Evolutionary conservation across 768 basidiomycete species (phyloP).

Genomic region (Suillus weaverae): DNA sequence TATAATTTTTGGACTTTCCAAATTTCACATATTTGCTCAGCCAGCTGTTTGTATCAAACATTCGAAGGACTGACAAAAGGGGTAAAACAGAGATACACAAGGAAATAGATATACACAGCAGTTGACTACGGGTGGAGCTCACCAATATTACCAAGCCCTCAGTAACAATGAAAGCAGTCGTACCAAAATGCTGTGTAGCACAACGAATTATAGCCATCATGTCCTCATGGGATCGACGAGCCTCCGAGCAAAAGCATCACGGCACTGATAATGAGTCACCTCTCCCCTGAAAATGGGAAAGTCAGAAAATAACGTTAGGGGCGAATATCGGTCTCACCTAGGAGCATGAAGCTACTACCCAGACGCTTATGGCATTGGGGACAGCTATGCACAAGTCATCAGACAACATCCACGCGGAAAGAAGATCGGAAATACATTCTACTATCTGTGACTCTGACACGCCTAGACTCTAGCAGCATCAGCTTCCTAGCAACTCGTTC

Average conservation of each 20-base stretch:
- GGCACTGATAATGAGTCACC: constrained; percentile 95
- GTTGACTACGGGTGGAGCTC: not conserved
- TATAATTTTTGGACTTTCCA: not conserved
- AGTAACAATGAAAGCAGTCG: not conserved
- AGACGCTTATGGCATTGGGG: constrained; percentile 95
- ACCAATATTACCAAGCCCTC: not conserved
- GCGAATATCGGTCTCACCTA: constrained; percentile 45
- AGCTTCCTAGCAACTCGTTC: constrained; percentile 74
- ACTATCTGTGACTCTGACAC: constrained; percentile 89
- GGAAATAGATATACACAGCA: not conserved
- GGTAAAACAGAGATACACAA: not conserved
- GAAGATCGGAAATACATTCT: constrained; percentile 69
- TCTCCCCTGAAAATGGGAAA: constrained; percentile 62
- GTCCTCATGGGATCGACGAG: constrained; percentile 40
- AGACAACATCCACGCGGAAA: not conserved
- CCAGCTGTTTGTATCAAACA: not conserved
- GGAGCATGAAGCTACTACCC: constrained; percentile 89
- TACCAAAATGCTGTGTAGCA: not conserved
- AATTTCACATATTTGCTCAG: not conserved
- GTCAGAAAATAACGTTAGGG: not conserved
- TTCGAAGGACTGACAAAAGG: not conserved
- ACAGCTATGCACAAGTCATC: constrained; percentile 53
- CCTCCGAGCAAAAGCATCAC: constrained; percentile 72
- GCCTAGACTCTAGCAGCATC: constrained; percentile 73
- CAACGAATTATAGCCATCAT: not conserved